Conservation (phyloP, 202 grass and related monocot species). For the Alloteropsis angusta region DNA sequence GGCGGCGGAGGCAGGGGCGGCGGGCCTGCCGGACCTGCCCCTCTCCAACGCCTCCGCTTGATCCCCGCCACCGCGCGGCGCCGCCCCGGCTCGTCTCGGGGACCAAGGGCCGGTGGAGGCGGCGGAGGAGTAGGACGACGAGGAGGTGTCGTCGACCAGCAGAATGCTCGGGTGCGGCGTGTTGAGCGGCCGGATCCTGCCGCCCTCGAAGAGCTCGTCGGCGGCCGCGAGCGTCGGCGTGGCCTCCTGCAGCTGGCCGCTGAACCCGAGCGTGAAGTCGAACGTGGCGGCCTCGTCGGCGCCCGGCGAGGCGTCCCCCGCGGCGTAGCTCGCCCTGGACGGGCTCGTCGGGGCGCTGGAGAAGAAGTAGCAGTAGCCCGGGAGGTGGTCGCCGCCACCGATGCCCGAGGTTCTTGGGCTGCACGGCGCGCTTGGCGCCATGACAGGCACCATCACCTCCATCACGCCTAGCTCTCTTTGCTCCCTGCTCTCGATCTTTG, state of each 20-base stretch:
- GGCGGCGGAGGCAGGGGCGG: background rate
- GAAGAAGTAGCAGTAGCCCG: slow-evolving; percentile 47
- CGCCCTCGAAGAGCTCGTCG: slow-evolving; percentile 98
- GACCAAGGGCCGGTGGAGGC: background rate
- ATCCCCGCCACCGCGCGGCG: background rate
- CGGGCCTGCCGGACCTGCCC: slow-evolving; percentile 30
- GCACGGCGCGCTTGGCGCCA: slow-evolving; percentile 56
- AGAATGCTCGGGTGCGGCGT: slow-evolving; percentile 22
- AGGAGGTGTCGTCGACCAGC: background rate
- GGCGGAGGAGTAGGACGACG: background rate
- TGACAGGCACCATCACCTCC: slow-evolving; percentile 62
- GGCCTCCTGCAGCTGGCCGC: slow-evolving; percentile 33
- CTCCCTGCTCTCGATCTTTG: background rate
- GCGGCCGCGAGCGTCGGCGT: slow-evolving; percentile 51
- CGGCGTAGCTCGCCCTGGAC: slow-evolving; percentile 32
- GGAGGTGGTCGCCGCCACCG: slow-evolving; percentile 1
- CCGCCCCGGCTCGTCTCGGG: background rate
- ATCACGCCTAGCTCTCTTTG: background rate
- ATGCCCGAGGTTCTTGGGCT: slow-evolving; percentile 50
- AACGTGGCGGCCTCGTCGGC: slow-evolving; percentile 12
- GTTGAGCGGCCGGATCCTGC: slow-evolving; percentile 70
- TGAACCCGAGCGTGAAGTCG: slow-evolving; percentile 60
- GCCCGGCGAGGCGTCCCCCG: background rate
- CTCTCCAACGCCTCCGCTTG: background rate
- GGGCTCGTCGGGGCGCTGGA: slow-evolving; percentile 81